phyloP scores from a whole-genome alignment of 1,139 yeast genomes.

The Yamadazyma dendronema region DNA sequence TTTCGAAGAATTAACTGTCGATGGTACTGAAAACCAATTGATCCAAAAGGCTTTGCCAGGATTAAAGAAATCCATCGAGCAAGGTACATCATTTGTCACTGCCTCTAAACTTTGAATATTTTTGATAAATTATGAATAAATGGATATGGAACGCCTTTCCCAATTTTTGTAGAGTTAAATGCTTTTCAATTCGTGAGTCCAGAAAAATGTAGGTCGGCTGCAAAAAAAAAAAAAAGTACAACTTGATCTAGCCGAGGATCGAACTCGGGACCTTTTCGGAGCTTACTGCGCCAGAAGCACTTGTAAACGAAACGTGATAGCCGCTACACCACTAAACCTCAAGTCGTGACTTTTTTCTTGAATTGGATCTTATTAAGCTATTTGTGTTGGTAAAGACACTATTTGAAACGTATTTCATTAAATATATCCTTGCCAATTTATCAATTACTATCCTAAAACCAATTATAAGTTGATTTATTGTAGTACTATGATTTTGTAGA shows the following conservation, averaged over 20 bases:
- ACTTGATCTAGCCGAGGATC: slow-evolving; percentile 34
- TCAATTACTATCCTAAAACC: too few species aligned
- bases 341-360: slow-evolving; percentile 2
- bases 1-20: slow-evolving; percentile 35
- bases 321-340: slow-evolving; percentile 34
- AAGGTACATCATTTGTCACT: slow-evolving; percentile 59
- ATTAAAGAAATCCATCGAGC: slow-evolving; percentile 53
- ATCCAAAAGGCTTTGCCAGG: slow-evolving; percentile 53
- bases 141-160: background rate
- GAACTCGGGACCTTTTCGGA: slow-evolving; percentile 36
- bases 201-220: background rate
- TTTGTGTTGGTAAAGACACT: too few species aligned
- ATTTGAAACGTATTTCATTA: too few species aligned
- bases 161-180: too few species aligned
- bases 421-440: too few species aligned
- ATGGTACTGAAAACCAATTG: slow-evolving; percentile 44
- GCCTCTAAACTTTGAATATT: slow-evolving; percentile 39
- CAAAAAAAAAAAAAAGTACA: slow-evolving; percentile 9
- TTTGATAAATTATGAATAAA: background rate
- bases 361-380: background rate
- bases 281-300: slow-evolving; percentile 23
- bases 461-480: too few species aligned
- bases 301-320: slow-evolving; percentile 34
- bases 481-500: too few species aligned
- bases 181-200: background rate